Evolutionary conservation across 148 eudicot genomes (phyloP).

Genomic region (Oxyria digyna): DNA sequence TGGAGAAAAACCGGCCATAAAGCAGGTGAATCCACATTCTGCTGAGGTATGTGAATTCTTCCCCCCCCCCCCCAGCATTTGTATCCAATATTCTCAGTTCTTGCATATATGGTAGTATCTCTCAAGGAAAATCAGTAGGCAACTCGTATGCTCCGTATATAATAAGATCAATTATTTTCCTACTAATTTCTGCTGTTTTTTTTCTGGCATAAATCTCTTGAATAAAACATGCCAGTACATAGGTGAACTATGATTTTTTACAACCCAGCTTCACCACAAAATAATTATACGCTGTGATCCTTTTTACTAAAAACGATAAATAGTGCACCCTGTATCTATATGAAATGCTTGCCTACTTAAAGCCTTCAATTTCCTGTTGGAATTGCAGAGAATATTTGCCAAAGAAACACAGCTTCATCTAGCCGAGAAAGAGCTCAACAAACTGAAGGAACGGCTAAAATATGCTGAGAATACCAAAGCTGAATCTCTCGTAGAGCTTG

Average conservation of each 20-base stretch:
- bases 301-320: not conserved
- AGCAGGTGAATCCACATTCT: slow-evolving; percentile 51
- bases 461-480: slow-evolving; percentile 41
- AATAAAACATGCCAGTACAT: not conserved
- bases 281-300: not conserved
- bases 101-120: not conserved
- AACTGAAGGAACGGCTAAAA: slow-evolving; percentile 36
- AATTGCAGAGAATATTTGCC: slow-evolving; percentile 12
- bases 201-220: not conserved
- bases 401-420: slow-evolving; percentile 47
- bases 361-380: not conserved
- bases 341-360: not conserved
- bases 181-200: not conserved
- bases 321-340: not conserved
- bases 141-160: not conserved
- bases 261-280: not conserved
- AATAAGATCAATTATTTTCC: not conserved
- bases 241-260: not conserved
- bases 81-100: not conserved
- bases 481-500: slow-evolving; percentile 35
- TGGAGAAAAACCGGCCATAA: slow-evolving; percentile 60
- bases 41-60: slow-evolving; percentile 47
- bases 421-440: slow-evolving; percentile 47
- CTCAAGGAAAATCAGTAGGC: not conserved
- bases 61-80: not conserved